These are phyloP conservation scores for Sporothrix mexicana DNA, from an alignment of 2,329 filamentous ascomycete genomes.

Conservation along the genomic window DNA sequence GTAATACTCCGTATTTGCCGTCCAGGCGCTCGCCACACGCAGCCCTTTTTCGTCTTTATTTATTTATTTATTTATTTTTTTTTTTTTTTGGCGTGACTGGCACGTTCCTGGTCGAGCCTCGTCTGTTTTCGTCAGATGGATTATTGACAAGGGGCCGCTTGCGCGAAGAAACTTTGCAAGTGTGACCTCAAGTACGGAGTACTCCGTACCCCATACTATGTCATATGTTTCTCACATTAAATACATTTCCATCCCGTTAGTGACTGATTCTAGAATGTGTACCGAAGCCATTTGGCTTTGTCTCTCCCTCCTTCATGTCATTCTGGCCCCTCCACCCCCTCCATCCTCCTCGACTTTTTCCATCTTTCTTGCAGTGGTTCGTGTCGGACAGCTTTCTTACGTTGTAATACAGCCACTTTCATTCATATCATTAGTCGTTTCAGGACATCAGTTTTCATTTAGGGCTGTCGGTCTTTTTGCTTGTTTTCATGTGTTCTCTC, in stretches of 20 bases:
- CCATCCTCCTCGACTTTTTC: background rate
- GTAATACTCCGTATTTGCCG: no score
- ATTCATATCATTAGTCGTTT: background rate
- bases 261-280: constrained; percentile 21
- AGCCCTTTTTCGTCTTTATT: background rate
- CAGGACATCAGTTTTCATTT: background rate
- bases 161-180: background rate
- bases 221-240: background rate
- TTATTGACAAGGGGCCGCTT: background rate
- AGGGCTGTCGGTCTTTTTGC: background rate
- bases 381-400: no score
- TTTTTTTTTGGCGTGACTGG: background rate
- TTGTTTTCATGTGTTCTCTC: no score
- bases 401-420: no score
- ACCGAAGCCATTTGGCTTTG: background rate
- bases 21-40: background rate
- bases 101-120: background rate
- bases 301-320: background rate
- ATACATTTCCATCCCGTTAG: constrained; percentile 10
- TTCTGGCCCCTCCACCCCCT: background rate
- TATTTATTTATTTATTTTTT: no score
- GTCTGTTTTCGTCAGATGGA: background rate
- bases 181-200: background rate
- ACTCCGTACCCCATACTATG: background rate
- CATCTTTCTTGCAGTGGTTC: constrained; percentile 1